Evolutionary conservation across 2,329 filamentous ascomycete species (phyloP).

Genomic region (Neopestalotiopsis sp.): DNA sequence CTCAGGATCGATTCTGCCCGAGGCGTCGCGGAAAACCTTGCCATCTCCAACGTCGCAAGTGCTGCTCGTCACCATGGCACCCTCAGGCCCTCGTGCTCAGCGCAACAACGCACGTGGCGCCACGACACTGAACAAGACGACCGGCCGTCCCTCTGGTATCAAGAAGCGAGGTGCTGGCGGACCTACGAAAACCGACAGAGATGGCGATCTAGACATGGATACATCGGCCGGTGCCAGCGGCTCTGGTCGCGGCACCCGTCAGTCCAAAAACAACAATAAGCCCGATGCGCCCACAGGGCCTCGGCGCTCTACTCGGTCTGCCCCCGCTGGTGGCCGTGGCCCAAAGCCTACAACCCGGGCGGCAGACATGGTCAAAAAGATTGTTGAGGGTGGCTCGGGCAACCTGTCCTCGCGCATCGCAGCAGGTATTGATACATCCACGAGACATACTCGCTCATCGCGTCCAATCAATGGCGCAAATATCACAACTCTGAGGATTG

Average conservation of each 20-base stretch:
- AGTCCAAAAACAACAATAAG: slow-evolving; percentile 33
- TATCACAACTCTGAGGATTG: slow-evolving; percentile 53
- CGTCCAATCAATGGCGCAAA: slow-evolving; percentile 32
- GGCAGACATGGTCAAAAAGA: slow-evolving; percentile 50
- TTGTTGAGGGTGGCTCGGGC: slow-evolving; percentile 42
- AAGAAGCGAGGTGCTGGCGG: slow-evolving; percentile 51
- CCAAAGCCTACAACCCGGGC: slow-evolving; percentile 37
- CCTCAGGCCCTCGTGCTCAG: slow-evolving; percentile 26
- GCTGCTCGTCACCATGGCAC: slow-evolving; percentile 23
- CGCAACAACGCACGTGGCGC: slow-evolving; percentile 28
- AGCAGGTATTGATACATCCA: slow-evolving; percentile 35
- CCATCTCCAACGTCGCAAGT: not conserved
- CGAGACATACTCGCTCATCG: slow-evolving; percentile 26
- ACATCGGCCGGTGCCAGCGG: slow-evolving; percentile 40
- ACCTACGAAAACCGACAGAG: slow-evolving; percentile 51
- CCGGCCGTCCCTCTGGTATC: slow-evolving; percentile 51
- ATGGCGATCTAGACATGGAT: slow-evolving; percentile 68
- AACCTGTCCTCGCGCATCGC: slow-evolving; percentile 42
- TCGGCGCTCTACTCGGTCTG: slow-evolving; percentile 25
- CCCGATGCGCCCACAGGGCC: slow-evolving; percentile 23
- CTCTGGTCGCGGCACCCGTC: slow-evolving; percentile 32
- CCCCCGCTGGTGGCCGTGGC: slow-evolving; percentile 28
- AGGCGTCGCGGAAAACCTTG: not conserved
- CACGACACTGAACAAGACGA: slow-evolving; percentile 26
- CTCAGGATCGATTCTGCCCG: not conserved